Conservation (phyloP, 306 rosid species). For the Prunus padus region DNA sequence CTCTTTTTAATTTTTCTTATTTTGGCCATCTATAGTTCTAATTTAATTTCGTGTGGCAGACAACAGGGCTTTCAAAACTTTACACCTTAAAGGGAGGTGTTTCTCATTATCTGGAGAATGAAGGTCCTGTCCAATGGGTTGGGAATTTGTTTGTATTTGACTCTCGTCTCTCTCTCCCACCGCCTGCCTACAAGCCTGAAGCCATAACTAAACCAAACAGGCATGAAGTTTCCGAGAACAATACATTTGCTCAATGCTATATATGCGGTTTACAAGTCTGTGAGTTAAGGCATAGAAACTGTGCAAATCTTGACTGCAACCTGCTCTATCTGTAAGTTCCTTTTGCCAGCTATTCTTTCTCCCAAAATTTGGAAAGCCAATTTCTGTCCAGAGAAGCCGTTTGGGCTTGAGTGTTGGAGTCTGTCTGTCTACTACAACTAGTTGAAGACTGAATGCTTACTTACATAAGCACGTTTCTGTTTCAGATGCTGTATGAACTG, state of each 20-base stretch:
- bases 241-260: slow-evolving; percentile 70
- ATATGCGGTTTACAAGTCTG: slow-evolving; percentile 55
- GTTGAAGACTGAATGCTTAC: neutral
- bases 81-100: slow-evolving; percentile 86
- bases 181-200: slow-evolving; percentile 52
- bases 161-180: slow-evolving; percentile 86
- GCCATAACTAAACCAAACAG: slow-evolving; percentile 34
- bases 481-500: slow-evolving; percentile 77
- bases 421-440: neutral
- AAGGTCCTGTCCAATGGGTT: slow-evolving; percentile 78
- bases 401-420: slow-evolving; percentile 9
- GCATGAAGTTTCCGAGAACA: slow-evolving; percentile 34
- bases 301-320: slow-evolving; percentile 94
- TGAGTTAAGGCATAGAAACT: slow-evolving; percentile 83
- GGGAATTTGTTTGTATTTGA: slow-evolving; percentile 94
- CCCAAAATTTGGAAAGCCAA: no score
- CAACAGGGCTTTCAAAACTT: slow-evolving; percentile 73
- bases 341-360: slow-evolving; percentile 7
- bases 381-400: no score
- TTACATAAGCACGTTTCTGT: neutral
- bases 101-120: slow-evolving; percentile 69
- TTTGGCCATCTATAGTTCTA: no score
- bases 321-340: slow-evolving; percentile 78
- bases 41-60: slow-evolving; percentile 43
- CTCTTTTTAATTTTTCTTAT: neutral